Conservation (phyloP, 2,329 filamentous ascomycete species). For the Fusarium guadeloupense region DNA sequence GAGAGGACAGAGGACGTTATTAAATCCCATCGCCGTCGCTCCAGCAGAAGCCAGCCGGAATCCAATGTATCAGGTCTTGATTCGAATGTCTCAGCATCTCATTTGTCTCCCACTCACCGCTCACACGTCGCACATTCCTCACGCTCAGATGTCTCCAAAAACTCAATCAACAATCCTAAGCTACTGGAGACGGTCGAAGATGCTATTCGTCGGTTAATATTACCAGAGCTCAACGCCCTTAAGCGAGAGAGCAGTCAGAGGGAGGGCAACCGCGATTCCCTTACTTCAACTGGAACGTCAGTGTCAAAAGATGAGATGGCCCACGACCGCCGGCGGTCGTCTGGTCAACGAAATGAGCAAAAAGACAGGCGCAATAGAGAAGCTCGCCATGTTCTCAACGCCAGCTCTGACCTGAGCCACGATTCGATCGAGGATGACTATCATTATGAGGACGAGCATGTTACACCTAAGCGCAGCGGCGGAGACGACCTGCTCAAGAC, state of each 20-base stretch:
- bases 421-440: slow-evolving; percentile 56
- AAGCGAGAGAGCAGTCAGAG: slow-evolving; percentile 89
- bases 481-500: slow-evolving; percentile 56
- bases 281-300: slow-evolving; percentile 65
- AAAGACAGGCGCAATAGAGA: slow-evolving; percentile 61
- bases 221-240: slow-evolving; percentile 90
- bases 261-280: slow-evolving; percentile 73
- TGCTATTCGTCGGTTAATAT: slow-evolving; percentile 86
- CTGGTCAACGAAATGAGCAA: slow-evolving; percentile 61
- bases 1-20: slow-evolving; percentile 60
- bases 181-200: slow-evolving; percentile 92
- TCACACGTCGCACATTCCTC: slow-evolving; percentile 65
- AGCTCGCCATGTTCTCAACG: slow-evolving; percentile 63
- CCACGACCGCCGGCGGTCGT: slow-evolving; percentile 68
- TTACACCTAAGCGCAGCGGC: slow-evolving; percentile 57
- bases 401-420: slow-evolving; percentile 59
- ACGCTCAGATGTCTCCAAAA: slow-evolving; percentile 64
- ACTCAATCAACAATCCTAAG: slow-evolving; percentile 91
- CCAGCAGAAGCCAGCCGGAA: slow-evolving; percentile 63
- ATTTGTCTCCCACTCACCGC: slow-evolving; percentile 63
- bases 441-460: slow-evolving; percentile 50
- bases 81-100: slow-evolving; percentile 64
- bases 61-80: slow-evolving; percentile 63
- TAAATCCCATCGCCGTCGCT: slow-evolving; percentile 59
- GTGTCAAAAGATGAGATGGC: slow-evolving; percentile 65